Conservation (phyloP, 805 yeast species). For the Saccharomycopsis amapae region DNA sequence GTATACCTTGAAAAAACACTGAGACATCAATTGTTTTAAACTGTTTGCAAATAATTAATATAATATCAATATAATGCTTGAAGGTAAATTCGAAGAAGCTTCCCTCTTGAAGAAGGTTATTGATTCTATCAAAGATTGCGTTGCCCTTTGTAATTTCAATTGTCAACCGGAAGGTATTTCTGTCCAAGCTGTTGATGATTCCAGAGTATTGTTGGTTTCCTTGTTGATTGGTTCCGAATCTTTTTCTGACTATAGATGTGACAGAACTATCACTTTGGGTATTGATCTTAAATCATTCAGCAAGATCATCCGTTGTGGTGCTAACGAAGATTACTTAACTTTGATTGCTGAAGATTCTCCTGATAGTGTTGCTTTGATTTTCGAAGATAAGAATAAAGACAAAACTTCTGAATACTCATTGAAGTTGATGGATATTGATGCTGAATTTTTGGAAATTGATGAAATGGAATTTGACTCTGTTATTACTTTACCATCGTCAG, state of each 20-base stretch:
- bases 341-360: slow-evolving; percentile 86
- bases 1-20: too few species aligned
- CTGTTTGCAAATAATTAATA: not conserved
- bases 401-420: slow-evolving; percentile 86
- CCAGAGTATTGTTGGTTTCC: slow-evolving; percentile 89
- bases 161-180: slow-evolving; percentile 93
- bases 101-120: slow-evolving; percentile 83
- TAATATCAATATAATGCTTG: slow-evolving; percentile 57
- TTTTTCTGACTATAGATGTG: slow-evolving; percentile 90
- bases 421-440: slow-evolving; percentile 93
- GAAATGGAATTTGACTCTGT: slow-evolving; percentile 88
- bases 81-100: slow-evolving; percentile 94
- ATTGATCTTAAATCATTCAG: slow-evolving; percentile 81
- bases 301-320: slow-evolving; percentile 86
- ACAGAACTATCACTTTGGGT: slow-evolving; percentile 86
- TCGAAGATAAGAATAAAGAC: slow-evolving; percentile 88
- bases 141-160: slow-evolving; percentile 91
- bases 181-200: slow-evolving; percentile 95
- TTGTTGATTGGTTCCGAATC: slow-evolving; percentile 82
- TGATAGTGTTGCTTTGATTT: slow-evolving; percentile 68
- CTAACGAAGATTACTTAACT: slow-evolving; percentile 81
- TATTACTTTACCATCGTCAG: slow-evolving; percentile 79
- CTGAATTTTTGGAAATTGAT: slow-evolving; percentile 88
- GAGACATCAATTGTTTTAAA: not conserved
- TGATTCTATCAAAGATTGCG: slow-evolving; percentile 92